phyloP scores from a whole-genome alignment of 2,329 filamentous ascomycete species.

The Hypoxylon rubiginosum region DNA sequence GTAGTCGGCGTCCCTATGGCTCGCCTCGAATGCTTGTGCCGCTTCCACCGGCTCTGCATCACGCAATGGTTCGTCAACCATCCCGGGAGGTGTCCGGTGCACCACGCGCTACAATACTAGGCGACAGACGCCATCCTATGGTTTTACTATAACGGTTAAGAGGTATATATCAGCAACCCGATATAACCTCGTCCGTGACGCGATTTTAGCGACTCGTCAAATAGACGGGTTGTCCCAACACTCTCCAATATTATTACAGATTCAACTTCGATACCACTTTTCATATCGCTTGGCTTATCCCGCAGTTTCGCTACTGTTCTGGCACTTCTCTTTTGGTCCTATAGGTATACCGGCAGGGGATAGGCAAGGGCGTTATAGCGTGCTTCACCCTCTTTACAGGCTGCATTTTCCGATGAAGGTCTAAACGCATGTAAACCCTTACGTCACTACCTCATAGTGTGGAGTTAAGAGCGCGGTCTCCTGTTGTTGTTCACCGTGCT shows the following conservation, averaged over 20 bases:
- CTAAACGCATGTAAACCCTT: conserved; percentile 26
- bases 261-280: neutral
- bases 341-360: conserved; percentile 5
- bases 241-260: neutral
- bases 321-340: neutral
- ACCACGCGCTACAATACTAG: conserved; percentile 57
- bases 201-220: neutral
- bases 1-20: conserved; percentile 73
- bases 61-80: conserved; percentile 72
- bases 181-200: neutral
- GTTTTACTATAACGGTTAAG: neutral
- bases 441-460: conserved; percentile 31
- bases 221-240: neutral
- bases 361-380: conserved; percentile 10
- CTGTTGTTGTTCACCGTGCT: conserved; percentile 9
- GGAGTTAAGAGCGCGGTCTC: conserved; percentile 28
- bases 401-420: conserved; percentile 24
- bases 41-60: conserved; percentile 73
- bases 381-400: conserved; percentile 27
- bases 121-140: neutral
- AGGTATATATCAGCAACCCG: neutral
- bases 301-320: neutral
- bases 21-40: conserved; percentile 75
- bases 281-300: neutral
- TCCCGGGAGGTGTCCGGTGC: conserved; percentile 74